Base-by-base conservation (phyloP, 306 rosid genomes). In the Castanopsis chinensis region DNA sequence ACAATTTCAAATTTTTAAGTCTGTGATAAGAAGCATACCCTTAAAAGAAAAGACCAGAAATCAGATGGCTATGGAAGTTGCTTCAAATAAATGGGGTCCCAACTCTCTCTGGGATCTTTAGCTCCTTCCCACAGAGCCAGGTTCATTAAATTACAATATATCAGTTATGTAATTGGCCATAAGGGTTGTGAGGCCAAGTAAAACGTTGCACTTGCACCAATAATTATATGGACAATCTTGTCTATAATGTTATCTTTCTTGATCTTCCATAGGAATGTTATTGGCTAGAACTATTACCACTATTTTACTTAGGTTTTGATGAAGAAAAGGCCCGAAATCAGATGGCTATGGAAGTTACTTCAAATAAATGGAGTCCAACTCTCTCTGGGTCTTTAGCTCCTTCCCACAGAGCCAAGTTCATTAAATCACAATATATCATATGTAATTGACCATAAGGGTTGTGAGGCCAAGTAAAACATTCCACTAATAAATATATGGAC, bases 221-320 rank as follows among this genome's bases (percentile, higher is more conserved):
- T 56, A 56, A 58, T 20, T 27, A 59, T 21, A 59, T 67, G 49
- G 72, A 67, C 8, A 67, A 67, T 67, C 17, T 35, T 19, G 45
- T 32, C n/a, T 27, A 27, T 61, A 33, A 10, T 28, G 14, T 6
- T 14, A 28, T 63, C 58, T 73, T 73, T 11, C 45, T 30, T 80
- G 67, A 18, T 41, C 55, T 32, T 43, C 37, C 58, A 58, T 32
- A 57, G 41, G 73, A 77, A 69, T 77, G 61, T 76, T 52, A 56
- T 9, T 10, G 78, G 70, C 58, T 71, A 25, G 78, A 3, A 43
- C 25, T 37, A 52, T 17, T 72, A 49, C 32, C 78, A 59, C 80
- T 37, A 61, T 72, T 37, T 30, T 27, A 37, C 45, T 73, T 65
- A 30, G 73, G 61, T 33, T 65, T 52, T 74, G 53, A 54, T 77